These are phyloP conservation scores for Harrya chromipes DNA, from an alignment of 768 basidiomycete genomes.

Conservation along the genomic window DNA sequence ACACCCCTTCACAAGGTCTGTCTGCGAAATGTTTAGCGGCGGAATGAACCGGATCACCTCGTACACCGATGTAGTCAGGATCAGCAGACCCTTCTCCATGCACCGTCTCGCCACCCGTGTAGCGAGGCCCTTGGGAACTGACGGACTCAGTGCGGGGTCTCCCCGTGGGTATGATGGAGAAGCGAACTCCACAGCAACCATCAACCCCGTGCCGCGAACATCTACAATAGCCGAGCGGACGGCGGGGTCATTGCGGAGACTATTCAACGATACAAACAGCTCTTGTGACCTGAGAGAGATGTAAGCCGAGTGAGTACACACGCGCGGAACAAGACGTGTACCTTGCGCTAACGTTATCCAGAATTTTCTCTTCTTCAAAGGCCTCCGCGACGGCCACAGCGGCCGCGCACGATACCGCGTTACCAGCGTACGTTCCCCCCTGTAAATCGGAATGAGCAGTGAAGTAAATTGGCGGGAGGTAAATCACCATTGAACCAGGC, in stretches of 20 bases:
- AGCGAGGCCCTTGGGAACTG: slow-evolving; percentile 55
- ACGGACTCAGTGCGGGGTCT: slow-evolving; percentile 41
- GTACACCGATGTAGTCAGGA: slow-evolving; percentile 87
- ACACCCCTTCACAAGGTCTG: slow-evolving; percentile 69
- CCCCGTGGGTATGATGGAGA: slow-evolving; percentile 54
- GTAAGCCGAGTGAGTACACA: slow-evolving; percentile 1
- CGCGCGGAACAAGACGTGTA: slow-evolving; percentile 27
- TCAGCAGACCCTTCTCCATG: slow-evolving; percentile 80
- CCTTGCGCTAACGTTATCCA: slow-evolving; percentile 77
- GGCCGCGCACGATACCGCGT: slow-evolving; percentile 90
- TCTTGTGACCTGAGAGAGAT: slow-evolving; percentile 56
- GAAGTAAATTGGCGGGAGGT: not conserved
- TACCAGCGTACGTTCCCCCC: slow-evolving; percentile 92
- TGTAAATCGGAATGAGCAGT: slow-evolving; percentile 25
- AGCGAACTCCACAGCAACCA: slow-evolving; percentile 81
- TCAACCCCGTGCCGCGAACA: slow-evolving; percentile 84
- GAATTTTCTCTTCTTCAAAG: slow-evolving; percentile 75
- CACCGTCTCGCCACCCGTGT: slow-evolving; percentile 73
- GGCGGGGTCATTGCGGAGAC: slow-evolving; percentile 50
- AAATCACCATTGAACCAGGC: slow-evolving; percentile 73
- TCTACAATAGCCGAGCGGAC: slow-evolving; percentile 68
- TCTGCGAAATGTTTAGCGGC: slow-evolving; percentile 73
- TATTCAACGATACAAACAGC: slow-evolving; percentile 59
- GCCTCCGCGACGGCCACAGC: slow-evolving; percentile 78
- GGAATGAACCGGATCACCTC: slow-evolving; percentile 93